Evolutionary conservation across 768 basidiomycete species (phyloP).

Genomic region (Galerina marginata): DNA sequence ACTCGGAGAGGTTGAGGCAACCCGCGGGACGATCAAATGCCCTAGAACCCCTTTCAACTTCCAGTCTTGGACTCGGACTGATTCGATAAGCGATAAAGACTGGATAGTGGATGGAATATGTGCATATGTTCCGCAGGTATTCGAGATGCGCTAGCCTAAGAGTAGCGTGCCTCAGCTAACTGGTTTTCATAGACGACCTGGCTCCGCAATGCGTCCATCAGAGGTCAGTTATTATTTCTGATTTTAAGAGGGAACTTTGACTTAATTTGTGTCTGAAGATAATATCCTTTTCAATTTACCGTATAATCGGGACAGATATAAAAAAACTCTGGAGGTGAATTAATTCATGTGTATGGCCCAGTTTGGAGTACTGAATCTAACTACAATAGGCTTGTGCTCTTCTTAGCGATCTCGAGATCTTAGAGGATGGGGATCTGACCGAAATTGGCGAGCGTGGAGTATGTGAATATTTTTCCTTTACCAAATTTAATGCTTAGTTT

Average conservation of each 20-base stretch:
- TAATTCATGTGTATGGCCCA: neutral
- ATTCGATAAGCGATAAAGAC: constrained; percentile 46
- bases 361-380: neutral
- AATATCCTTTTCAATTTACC: constrained; percentile 86
- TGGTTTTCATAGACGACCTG: constrained; percentile 53
- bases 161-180: neutral
- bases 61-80: constrained; percentile 82
- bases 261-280: constrained; percentile 29
- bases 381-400: constrained; percentile 58
- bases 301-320: constrained; percentile 71
- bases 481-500: neutral
- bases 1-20: constrained; percentile 85
- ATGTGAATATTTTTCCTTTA: constrained; percentile 17
- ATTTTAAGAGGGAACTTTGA: constrained; percentile 65
- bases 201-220: constrained; percentile 69
- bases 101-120: constrained; percentile 83
- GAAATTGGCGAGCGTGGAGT: constrained; percentile 89
- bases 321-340: constrained; percentile 70
- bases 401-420: constrained; percentile 72
- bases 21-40: constrained; percentile 81
- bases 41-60: constrained; percentile 49
- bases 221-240: constrained; percentile 70
- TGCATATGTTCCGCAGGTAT: constrained; percentile 86
- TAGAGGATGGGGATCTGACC: constrained; percentile 86
- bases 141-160: constrained; percentile 23